Base-by-base conservation (phyloP, 495 filamentous ascomycete species). In the Jackrogersella multiformis region DNA sequence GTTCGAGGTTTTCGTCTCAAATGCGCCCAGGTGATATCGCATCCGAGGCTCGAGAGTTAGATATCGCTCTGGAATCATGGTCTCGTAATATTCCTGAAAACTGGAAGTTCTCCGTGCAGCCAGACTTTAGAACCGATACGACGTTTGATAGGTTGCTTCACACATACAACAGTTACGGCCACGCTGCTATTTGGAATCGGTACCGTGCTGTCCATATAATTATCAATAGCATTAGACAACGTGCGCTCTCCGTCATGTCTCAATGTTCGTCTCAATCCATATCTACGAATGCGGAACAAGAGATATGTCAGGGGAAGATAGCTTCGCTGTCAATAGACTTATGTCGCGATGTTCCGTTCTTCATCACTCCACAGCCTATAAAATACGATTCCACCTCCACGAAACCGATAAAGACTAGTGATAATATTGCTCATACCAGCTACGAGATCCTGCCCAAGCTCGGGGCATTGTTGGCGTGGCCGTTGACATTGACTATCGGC, bases 161-260 rank as follows among this genome's bases (percentile, higher is more conserved):
- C 51, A 26, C 30, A 8, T 75, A 72, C 23, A 16, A 41, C 13
- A 70, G 67, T 18, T 49, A 66, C 38, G 71, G 67, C 23, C 71
- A 76, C 59, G 73, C 73, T 15, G 60, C 67, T 1, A 41, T 73
- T 6, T 77, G 71, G 75, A 68, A 66, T 52, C 56, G 72, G 30
- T 76, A 74, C 26, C 69, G 69, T 34, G 69, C 72, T 24, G 18
- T 63, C 7, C 75, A 64, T 38, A 30, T 77, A 26, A 64, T 73
- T 34, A 53, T 71, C 0, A 72, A 68, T 23, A 73, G 68, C 53
- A 68, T 73, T 20, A 58, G 58, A 18, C 61, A 63, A 23, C 64
- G 66, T 16, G 42, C 66, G 5, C 57, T 74, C 5, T 24, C 15
- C 18, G 8, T 61, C 34, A 52, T 45, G 38, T 26, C 57, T 5